phyloP scores from a whole-genome alignment of 2,329 filamentous ascomycete genomes.

The Fusarium pseudograminearum region DNA sequence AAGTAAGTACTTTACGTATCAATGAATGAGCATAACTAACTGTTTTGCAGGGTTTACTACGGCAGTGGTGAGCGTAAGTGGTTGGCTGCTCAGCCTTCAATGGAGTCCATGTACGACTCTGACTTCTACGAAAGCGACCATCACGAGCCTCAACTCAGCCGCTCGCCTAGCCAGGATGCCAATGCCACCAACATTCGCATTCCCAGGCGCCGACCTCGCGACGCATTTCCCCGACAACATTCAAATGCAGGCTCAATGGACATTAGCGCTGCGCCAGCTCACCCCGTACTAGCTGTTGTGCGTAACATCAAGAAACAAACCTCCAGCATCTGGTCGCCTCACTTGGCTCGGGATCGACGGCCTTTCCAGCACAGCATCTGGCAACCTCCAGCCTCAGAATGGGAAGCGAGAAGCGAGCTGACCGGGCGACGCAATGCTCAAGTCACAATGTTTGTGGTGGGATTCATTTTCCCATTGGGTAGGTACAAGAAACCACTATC shows the following conservation, averaged over 20 bases:
- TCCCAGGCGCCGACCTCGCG: slow-evolving; percentile 59
- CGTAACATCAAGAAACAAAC: slow-evolving; percentile 60
- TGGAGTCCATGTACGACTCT: slow-evolving; percentile 59
- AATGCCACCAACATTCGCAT: slow-evolving; percentile 60
- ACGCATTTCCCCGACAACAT: slow-evolving; percentile 41
- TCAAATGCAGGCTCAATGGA: slow-evolving; percentile 57
- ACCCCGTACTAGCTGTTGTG: slow-evolving; percentile 46
- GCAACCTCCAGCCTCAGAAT: slow-evolving; percentile 78
- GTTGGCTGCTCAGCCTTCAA: slow-evolving; percentile 59
- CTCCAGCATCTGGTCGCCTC: slow-evolving; percentile 78
- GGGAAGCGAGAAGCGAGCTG: slow-evolving; percentile 69
- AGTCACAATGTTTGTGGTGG: slow-evolving; percentile 78
- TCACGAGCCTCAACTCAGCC: slow-evolving; percentile 59
- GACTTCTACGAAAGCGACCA: slow-evolving; percentile 62
- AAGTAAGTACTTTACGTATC: slow-evolving; percentile 52
- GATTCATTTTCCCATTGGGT: slow-evolving; percentile 83
- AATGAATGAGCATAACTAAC: not conserved
- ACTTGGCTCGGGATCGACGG: slow-evolving; percentile 73
- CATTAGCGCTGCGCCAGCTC: slow-evolving; percentile 54
- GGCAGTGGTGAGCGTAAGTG: slow-evolving; percentile 71
- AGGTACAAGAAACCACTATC: slow-evolving; percentile 48
- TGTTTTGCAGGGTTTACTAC: slow-evolving; percentile 72
- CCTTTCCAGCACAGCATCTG: slow-evolving; percentile 72
- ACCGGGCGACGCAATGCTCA: slow-evolving; percentile 79
- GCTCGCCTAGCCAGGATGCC: slow-evolving; percentile 64